Conservation (phyloP, 495 filamentous ascomycete species). For the Antarctomyces pellizariae region DNA sequence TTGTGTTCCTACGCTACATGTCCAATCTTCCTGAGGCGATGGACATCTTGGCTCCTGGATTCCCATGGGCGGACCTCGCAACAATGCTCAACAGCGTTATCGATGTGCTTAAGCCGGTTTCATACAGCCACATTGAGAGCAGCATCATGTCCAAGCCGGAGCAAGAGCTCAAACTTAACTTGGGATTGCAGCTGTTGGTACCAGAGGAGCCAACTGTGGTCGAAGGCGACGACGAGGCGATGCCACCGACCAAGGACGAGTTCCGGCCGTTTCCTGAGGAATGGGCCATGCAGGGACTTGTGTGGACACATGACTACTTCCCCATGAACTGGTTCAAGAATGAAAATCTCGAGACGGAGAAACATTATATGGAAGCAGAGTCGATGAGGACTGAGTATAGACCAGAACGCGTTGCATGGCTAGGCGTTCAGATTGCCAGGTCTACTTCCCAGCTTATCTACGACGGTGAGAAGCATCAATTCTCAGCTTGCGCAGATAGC, state of each 20-base stretch:
- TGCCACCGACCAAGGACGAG: constrained; percentile 28
- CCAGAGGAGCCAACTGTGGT: constrained; percentile 17
- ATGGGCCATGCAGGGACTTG: constrained; percentile 50
- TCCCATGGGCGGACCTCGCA: constrained; percentile 8
- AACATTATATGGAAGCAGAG: constrained; percentile 43
- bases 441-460: constrained; percentile 4
- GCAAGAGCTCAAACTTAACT: constrained; percentile 16
- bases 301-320: constrained; percentile 47
- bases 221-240: constrained; percentile 25
- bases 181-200: constrained; percentile 47
- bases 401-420: constrained; percentile 51
- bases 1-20: constrained; percentile 9
- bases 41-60: constrained; percentile 5
- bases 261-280: constrained; percentile 61
- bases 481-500: no score
- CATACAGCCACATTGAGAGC: constrained; percentile 17
- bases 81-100: constrained; percentile 14
- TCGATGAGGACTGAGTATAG: constrained; percentile 40
- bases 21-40: constrained; percentile 7
- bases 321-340: constrained; percentile 45
- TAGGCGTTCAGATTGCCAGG: constrained; percentile 28
- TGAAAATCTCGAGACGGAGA: constrained; percentile 51
- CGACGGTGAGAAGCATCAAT: constrained; percentile 1
- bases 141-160: constrained; percentile 29
- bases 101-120: constrained; percentile 6